Evolutionary conservation across 768 basidiomycete species (phyloP).

Genomic region (Psilocybe tampanensis): DNA sequence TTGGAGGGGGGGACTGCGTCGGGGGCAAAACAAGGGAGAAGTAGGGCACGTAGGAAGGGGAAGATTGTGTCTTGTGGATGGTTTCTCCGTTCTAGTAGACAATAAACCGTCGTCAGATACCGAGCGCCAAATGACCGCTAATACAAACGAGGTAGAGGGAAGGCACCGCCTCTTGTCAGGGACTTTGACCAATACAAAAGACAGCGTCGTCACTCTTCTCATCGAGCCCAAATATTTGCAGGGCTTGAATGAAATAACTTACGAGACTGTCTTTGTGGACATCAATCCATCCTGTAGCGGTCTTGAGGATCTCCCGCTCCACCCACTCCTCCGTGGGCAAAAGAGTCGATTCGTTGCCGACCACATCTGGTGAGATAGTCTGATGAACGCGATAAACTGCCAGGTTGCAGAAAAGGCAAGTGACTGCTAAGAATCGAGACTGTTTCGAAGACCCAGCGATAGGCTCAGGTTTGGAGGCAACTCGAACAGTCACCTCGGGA

Average conservation of each 20-base stretch:
- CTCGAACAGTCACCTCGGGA: constrained; percentile 70
- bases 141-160: constrained; percentile 10
- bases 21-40: constrained; percentile 51
- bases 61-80: constrained; percentile 38
- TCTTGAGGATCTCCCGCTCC: constrained; percentile 71
- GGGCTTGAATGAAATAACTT: constrained; percentile 36
- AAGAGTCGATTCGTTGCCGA: constrained; percentile 63
- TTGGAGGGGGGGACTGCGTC: constrained; percentile 23
- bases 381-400: constrained; percentile 73
- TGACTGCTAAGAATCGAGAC: constrained; percentile 63
- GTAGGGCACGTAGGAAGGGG: constrained; percentile 42
- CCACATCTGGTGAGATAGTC: constrained; percentile 54
- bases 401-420: constrained; percentile 69
- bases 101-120: constrained; percentile 20
- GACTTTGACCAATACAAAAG: constrained; percentile 3
- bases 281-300: constrained; percentile 73
- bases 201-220: neutral
- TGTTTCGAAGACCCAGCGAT: constrained; percentile 48
- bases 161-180: neutral
- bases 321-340: constrained; percentile 78
- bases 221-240: constrained; percentile 13
- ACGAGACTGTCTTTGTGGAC: constrained; percentile 68
- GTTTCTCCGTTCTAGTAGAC: constrained; percentile 39
- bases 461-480: constrained; percentile 46
- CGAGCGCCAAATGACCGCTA: constrained; percentile 3